Evolutionary conservation across 2,329 filamentous ascomycete species (phyloP).

Genomic region (Paracoccidioides brasiliensis): DNA sequence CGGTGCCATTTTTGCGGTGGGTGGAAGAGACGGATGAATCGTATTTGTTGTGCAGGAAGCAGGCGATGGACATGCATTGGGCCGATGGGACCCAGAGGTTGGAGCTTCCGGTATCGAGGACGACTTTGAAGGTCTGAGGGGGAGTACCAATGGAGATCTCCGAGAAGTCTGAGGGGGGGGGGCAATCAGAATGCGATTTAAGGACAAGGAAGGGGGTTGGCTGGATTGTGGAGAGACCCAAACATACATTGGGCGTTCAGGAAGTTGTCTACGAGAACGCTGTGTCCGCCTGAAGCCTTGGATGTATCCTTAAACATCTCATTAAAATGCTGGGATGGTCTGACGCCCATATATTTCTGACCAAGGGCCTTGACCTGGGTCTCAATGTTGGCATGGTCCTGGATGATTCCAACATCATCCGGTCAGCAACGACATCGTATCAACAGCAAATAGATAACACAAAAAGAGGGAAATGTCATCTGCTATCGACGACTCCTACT

Average conservation of each 20-base stretch:
- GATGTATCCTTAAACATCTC: slow-evolving; percentile 68
- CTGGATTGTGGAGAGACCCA: not conserved
- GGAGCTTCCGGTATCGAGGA: slow-evolving; percentile 95
- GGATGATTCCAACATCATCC: not conserved
- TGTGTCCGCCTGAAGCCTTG: slow-evolving; percentile 54
- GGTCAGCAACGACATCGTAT: not conserved
- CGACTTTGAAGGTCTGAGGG: slow-evolving; percentile 92
- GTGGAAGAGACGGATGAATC: slow-evolving; percentile 79
- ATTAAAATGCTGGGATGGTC: slow-evolving; percentile 55
- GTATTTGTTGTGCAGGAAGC: slow-evolving; percentile 95
- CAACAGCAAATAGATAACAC: not conserved
- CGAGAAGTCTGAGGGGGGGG: slow-evolving; percentile 62
- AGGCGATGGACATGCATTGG: slow-evolving; percentile 87
- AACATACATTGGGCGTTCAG: slow-evolving; percentile 92
- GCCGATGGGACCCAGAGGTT: slow-evolving; percentile 96
- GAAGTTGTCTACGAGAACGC: slow-evolving; percentile 90
- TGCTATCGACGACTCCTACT: slow-evolving; percentile 24
- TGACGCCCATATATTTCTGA: slow-evolving; percentile 91
- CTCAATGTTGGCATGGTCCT: slow-evolving; percentile 69
- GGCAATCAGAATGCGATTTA: not conserved
- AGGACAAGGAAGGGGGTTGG: not conserved
- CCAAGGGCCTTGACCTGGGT: slow-evolving; percentile 68
- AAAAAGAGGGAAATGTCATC: not conserved
- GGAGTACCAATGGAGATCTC: slow-evolving; percentile 88
- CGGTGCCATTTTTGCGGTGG: slow-evolving; percentile 85